phyloP scores from a whole-genome alignment of 371 early-diverging fungal genomes.

The Paraphysoderma sedebokerense region DNA sequence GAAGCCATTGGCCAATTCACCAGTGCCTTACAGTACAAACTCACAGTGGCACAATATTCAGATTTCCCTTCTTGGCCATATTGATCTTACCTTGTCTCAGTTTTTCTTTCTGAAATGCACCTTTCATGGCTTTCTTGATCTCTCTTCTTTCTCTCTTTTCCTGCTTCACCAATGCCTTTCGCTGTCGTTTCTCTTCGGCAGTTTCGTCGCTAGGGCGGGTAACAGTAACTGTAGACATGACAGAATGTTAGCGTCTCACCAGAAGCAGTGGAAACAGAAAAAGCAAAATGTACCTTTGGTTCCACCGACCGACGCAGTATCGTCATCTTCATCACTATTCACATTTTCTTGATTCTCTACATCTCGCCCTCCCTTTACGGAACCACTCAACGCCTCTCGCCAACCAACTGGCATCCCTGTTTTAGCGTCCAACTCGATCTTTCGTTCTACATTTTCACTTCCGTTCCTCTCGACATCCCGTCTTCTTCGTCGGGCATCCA shows the following conservation, averaged over 20 bases:
- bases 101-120: neutral
- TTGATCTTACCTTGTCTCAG: neutral
- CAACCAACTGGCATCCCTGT: neutral
- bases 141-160: neutral
- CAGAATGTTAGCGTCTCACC: neutral
- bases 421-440: neutral
- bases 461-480: neutral
- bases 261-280: neutral
- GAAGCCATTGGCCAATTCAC: too few relatives aligned
- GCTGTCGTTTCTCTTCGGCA: conserved; percentile 69
- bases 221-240: conserved; percentile 7
- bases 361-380: conserved; percentile 5
- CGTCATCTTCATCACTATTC: neutral
- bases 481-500: neutral
- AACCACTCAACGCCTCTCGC: neutral
- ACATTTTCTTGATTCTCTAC: conserved; percentile 2
- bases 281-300: neutral
- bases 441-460: neutral
- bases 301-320: neutral
- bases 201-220: conserved; percentile 56
- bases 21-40: too few relatives aligned
- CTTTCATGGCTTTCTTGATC: neutral
- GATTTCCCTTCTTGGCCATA: too few relatives aligned
- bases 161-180: conserved; percentile 68
- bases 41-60: too few relatives aligned